Conservation (phyloP, 306 rosid genomes). For the Glycine tomentella region DNA sequence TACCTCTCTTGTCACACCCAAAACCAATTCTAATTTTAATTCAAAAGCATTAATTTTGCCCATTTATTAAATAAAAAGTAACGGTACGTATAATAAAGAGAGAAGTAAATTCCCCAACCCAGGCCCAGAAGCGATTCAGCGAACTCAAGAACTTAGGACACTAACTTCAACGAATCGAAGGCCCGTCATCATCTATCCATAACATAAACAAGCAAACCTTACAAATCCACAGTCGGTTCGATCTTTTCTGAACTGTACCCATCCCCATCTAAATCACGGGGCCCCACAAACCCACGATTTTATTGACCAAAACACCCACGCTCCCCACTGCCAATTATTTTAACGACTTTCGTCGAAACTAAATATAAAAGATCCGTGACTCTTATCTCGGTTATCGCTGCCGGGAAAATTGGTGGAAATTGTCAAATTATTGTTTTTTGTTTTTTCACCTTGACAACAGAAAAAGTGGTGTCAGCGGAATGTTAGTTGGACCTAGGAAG, state of each 20-base stretch:
- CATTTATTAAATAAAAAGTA: background rate
- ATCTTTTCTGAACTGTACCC: slow-evolving; percentile 21
- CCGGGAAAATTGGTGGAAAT: background rate
- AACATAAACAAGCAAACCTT: background rate
- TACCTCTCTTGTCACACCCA: background rate
- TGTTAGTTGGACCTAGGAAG: slow-evolving; percentile 32
- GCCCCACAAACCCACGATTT: slow-evolving; percentile 32
- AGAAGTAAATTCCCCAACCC: background rate
- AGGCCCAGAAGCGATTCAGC: background rate
- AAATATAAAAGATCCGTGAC: background rate
- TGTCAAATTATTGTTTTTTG: background rate
- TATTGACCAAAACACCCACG: slow-evolving; percentile 51
- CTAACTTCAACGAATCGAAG: slow-evolving; percentile 38
- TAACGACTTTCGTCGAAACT: background rate
- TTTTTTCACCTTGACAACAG: slow-evolving; percentile 27
- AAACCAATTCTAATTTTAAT: too few relatives aligned
- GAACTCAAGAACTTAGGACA: background rate
- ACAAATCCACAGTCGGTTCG: background rate
- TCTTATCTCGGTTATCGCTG: background rate
- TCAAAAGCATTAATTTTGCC: too few relatives aligned
- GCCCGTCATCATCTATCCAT: background rate
- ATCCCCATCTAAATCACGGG: slow-evolving; percentile 36
- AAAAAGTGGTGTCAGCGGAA: slow-evolving; percentile 26
- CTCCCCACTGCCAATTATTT: background rate
- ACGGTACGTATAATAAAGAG: background rate